Evolutionary conservation across 441 rosid genomes (phyloP).

Genomic region (Breynia disticha): DNA sequence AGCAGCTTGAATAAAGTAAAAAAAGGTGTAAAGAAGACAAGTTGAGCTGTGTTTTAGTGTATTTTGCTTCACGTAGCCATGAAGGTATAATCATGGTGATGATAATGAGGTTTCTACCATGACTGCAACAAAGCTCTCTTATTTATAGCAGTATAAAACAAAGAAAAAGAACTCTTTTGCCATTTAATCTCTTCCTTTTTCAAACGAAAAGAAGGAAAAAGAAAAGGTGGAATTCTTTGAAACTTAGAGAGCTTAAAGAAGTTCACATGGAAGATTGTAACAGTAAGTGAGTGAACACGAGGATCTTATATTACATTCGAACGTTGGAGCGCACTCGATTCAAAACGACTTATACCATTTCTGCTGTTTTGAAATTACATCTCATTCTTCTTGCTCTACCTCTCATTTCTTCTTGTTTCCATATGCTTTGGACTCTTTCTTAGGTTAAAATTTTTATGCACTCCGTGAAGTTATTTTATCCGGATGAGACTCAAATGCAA

Average conservation of each 20-base stretch:
- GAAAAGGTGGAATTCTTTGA: too few species aligned
- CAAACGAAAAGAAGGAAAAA: background rate
- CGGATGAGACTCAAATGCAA: too few species aligned
- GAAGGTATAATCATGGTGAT: conserved; percentile 56
- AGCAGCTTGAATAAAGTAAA: too few species aligned
- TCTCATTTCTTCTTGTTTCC: background rate
- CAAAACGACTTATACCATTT: conserved; percentile 19
- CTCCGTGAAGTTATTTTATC: too few species aligned
- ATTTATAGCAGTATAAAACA: conserved; percentile 34
- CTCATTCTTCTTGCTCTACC: background rate
- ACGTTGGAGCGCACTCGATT: conserved; percentile 87
- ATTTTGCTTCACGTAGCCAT: conserved; percentile 63
- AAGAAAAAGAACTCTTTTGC: conserved; percentile 1
- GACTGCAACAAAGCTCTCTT: conserved; percentile 31
- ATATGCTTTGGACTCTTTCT: background rate
- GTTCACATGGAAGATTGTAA: conserved; percentile 82
- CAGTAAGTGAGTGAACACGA: conserved; percentile 69
- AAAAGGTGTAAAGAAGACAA: conserved; percentile 17
- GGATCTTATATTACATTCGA: conserved; percentile 36
- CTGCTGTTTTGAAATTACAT: conserved; percentile 9
- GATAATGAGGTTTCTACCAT: conserved; percentile 20
- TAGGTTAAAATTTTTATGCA: background rate
- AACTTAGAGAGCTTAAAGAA: too few species aligned
- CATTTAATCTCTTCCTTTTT: background rate
- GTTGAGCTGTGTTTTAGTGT: conserved; percentile 10